Evolutionary conservation across 2,329 filamentous ascomycete genomes (phyloP).

Genomic region (Paracamarosporium sp.): DNA sequence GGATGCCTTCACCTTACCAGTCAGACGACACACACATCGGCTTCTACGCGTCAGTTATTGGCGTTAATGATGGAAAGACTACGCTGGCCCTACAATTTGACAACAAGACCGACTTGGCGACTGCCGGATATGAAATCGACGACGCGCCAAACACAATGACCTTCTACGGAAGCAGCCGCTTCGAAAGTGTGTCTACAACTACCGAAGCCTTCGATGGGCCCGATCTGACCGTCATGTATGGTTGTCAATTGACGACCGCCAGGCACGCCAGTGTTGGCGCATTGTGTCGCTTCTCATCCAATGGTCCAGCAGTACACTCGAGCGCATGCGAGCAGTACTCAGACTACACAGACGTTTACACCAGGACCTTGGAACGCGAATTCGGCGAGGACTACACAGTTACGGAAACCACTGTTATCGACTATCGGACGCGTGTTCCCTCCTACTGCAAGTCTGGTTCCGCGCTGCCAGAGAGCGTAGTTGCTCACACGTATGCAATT

Average conservation of each 20-base stretch:
- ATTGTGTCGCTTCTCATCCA: conserved; percentile 4
- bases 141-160: conserved; percentile 15
- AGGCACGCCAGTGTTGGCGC: not conserved
- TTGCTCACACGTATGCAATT: conserved; percentile 15
- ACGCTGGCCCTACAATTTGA: conserved; percentile 21
- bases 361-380: conserved; percentile 1
- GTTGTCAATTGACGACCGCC: conserved; percentile 1
- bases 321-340: not conserved
- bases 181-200: conserved; percentile 9
- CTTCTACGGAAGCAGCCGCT: conserved; percentile 8
- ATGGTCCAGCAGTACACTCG: conserved; percentile 3
- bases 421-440: not conserved
- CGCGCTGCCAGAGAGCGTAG: conserved; percentile 12
- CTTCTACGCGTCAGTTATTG: conserved; percentile 31
- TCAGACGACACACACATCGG: conserved; percentile 12
- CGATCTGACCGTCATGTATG: conserved; percentile 8
- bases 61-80: conserved; percentile 23
- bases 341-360: conserved; percentile 1
- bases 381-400: conserved; percentile 5
- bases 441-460: conserved; percentile 14
- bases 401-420: conserved; percentile 10
- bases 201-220: not conserved
- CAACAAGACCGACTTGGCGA: conserved; percentile 3
- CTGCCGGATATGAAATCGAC: conserved; percentile 1
- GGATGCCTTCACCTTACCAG: conserved; percentile 25